These are phyloP conservation scores for Biscogniauxia marginata DNA, from an alignment of 2,329 filamentous ascomycete species.

Conservation along the genomic window DNA sequence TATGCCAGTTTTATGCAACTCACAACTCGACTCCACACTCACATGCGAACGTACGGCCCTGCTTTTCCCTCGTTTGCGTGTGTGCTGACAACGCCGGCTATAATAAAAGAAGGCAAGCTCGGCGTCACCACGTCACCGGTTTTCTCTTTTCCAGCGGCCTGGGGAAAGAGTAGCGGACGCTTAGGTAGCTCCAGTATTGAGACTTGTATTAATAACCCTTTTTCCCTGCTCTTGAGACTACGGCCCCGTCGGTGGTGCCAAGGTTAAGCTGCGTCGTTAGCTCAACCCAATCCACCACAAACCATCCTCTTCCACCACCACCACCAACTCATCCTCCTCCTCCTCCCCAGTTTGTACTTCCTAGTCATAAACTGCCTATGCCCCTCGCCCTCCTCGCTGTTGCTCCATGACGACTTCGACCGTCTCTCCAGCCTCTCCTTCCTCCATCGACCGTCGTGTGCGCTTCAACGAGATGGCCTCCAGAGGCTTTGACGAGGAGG, in stretches of 20 bases:
- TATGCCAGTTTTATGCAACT: neutral
- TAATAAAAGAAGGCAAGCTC: neutral
- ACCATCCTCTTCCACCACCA: constrained; percentile 3
- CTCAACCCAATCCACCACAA: constrained; percentile 7
- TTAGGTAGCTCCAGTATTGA: neutral
- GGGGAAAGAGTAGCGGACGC: neutral
- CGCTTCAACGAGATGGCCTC: constrained; percentile 44
- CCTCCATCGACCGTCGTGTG: constrained; percentile 10
- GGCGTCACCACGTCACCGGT: neutral
- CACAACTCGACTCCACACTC: neutral
- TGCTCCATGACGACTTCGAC: constrained; percentile 21
- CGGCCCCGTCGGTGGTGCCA: neutral
- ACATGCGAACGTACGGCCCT: neutral
- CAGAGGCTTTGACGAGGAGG: constrained; percentile 71
- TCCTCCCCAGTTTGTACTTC: constrained; percentile 1
- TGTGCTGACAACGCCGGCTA: neutral
- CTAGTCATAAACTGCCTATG: constrained; percentile 6
- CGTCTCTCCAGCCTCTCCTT: constrained; percentile 20
- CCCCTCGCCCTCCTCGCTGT: constrained; percentile 11
- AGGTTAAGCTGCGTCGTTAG: constrained; percentile 4
- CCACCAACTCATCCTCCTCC: neutral
- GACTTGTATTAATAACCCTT: neutral
- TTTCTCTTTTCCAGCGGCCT: too few relatives aligned
- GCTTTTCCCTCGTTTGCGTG: neutral
- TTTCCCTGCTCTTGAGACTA: neutral